Conservation (phyloP, 2,329 filamentous ascomycete genomes). For the Ophiostoma populinum region DNA sequence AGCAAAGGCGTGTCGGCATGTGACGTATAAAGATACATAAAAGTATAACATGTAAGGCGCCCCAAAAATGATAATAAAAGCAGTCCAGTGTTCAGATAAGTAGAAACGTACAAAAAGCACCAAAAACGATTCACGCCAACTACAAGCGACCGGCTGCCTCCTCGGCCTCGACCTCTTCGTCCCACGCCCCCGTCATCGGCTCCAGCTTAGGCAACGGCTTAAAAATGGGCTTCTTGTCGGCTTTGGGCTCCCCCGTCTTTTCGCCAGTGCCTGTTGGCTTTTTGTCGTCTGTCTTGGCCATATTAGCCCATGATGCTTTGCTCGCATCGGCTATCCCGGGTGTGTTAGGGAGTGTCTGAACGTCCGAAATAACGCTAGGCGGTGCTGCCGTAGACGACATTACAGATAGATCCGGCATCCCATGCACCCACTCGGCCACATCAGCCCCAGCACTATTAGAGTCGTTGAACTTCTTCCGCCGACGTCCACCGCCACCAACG, state of each 20-base stretch:
- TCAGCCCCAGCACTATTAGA: slow-evolving; percentile 10
- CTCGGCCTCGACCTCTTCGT: slow-evolving; percentile 38
- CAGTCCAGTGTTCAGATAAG: too few relatives aligned
- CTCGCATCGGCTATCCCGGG: slow-evolving; percentile 12
- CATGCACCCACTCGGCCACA: slow-evolving; percentile 12
- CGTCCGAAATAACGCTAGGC: slow-evolving; percentile 16
- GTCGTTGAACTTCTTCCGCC: slow-evolving; percentile 8
- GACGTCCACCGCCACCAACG: not conserved
- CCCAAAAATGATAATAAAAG: not conserved
- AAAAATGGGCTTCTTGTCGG: slow-evolving; percentile 7
- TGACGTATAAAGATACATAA: not conserved
- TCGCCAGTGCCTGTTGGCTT: not conserved
- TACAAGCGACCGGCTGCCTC: slow-evolving; percentile 15
- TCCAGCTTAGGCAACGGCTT: slow-evolving; percentile 11
- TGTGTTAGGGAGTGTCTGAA: slow-evolving; percentile 22
- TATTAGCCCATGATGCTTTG: not conserved
- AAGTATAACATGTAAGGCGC: not conserved
- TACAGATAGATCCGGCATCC: slow-evolving; percentile 7
- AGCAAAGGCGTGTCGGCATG: too few relatives aligned
- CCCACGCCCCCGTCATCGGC: slow-evolving; percentile 30
- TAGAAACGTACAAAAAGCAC: not conserved
- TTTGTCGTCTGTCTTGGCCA: slow-evolving; percentile 1
- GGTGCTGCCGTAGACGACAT: slow-evolving; percentile 8
- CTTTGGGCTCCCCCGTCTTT: slow-evolving; percentile 7
- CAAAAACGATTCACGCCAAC: not conserved